A percentile compares a stretch with the other conserved stretches of the same genome.
These are phyloP conservation scores for Monilinia laxa DNA, from an alignment of 2,329 filamentous ascomycete species.

Conservation along the genomic window DNA sequence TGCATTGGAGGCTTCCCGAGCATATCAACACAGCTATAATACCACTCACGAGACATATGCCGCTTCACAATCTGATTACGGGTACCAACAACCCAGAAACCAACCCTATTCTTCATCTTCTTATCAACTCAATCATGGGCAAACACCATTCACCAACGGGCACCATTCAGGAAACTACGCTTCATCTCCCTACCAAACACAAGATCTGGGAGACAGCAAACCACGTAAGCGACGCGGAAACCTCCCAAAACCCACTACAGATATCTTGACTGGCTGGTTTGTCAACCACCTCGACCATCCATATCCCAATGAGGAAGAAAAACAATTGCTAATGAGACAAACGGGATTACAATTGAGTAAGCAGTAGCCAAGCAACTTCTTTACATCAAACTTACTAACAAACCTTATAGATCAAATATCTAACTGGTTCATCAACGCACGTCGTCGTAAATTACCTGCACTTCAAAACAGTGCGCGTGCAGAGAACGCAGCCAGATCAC, in stretches of 20 bases:
- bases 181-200: conserved; percentile 2
- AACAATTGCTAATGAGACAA: conserved; percentile 73
- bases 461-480: conserved; percentile 37
- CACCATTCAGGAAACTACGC: conserved; percentile 13
- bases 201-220: conserved; percentile 31
- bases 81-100: conserved; percentile 24
- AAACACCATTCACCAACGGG: conserved; percentile 32
- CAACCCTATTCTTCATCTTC: conserved; percentile 2
- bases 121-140: conserved; percentile 27
- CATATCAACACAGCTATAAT: conserved; percentile 9
- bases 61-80: conserved; percentile 12
- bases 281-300: conserved; percentile 73
- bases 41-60: conserved; percentile 3
- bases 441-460: conserved; percentile 59
- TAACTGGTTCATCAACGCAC: conserved; percentile 80
- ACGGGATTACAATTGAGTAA: conserved; percentile 78
- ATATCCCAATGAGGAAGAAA: conserved; percentile 86
- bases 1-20: conserved; percentile 12
- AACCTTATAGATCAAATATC: conserved; percentile 60
- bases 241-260: conserved; percentile 85
- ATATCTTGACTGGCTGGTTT: conserved; percentile 79
- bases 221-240: conserved; percentile 70
- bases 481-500: conserved; percentile 36
- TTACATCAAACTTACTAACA: conserved; percentile 7
- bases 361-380: conserved; percentile 40